These are phyloP conservation scores for Wickerhamiella bombiphila DNA, from an alignment of 805 yeast genomes.

Conservation along the genomic window DNA sequence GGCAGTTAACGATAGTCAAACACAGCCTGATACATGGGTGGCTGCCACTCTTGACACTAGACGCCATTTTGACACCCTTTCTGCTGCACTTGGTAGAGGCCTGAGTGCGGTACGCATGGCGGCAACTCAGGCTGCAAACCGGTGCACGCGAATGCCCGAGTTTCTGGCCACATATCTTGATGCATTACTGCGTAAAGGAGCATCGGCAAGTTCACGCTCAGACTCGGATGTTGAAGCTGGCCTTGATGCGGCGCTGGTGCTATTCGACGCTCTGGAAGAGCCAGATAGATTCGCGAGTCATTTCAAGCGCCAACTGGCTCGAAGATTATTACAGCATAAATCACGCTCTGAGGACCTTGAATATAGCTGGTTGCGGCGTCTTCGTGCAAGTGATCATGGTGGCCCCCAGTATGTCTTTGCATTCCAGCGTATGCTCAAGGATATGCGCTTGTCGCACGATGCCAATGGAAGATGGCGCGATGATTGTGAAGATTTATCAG, in stretches of 20 bases:
- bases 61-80: neutral
- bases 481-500: constrained; percentile 17
- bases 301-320: constrained; percentile 78
- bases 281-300: constrained; percentile 87
- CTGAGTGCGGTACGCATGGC: neutral
- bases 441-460: constrained; percentile 5
- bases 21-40: neutral
- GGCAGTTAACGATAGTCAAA: neutral
- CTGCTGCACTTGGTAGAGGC: neutral
- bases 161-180: constrained; percentile 44
- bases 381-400: constrained; percentile 10
- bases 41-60: neutral
- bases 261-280: constrained; percentile 78
- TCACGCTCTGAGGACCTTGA: constrained; percentile 74
- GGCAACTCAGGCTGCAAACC: constrained; percentile 1
- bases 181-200: constrained; percentile 53
- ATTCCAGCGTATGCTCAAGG: constrained; percentile 5
- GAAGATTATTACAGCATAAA: constrained; percentile 72
- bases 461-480: constrained; percentile 2
- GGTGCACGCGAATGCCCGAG: constrained; percentile 5
- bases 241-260: constrained; percentile 66
- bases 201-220: constrained; percentile 40
- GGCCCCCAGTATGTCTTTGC: constrained; percentile 46
- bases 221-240: constrained; percentile 44
- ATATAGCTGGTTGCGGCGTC: constrained; percentile 27